Evolutionary conservation across 495 filamentous ascomycete species (phyloP), one percentile per base, ranked within the genome.

Genomic region (Parmelia sp.): DNA sequence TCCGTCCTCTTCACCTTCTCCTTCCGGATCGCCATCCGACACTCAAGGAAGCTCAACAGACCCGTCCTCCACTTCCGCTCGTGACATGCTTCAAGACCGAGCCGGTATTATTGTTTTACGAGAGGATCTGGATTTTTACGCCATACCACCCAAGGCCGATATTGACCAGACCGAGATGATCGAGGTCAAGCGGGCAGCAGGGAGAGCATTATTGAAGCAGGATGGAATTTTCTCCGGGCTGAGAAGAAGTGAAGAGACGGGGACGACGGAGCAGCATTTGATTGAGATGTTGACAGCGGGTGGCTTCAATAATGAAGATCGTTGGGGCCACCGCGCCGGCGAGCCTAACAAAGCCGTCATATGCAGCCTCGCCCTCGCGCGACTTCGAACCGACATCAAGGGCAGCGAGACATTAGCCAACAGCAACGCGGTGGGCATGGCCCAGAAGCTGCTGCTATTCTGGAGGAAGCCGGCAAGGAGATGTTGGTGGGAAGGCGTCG

Each of bases 401-500:
- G 88, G 90, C 60, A 87, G 89, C 70, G 73, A 79, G 39, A 44
- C 63, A 15, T 77, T 91, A 27, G 84, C 90, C 44, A 85, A 82
- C 71, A 92, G 78, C 75, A 93, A 89, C 74, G 87, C 91, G 0
- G 90, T 97, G 21, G 92, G 92, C 29, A 99, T 99, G 94, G 94
- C 94, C 15, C 94, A 99, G 75, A 99, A 99, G 78, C 84, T 99
- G 49, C 81, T 99, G 21, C 82, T 99, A 1, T 99, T 99, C 78
- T 99, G 94, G 94, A 83, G 94, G 66, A 99, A 99, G 74, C 94
- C 94, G 11, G 94, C 94, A 31, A 82, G 94, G 56, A 82, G 94
- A 72, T 99, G 94, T 79, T 99, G 94, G 94, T 99, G 94, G 94
- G 94, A 97, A 73, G 95, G 94, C 12, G 88, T 97, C n/a, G 93